These are phyloP conservation scores for Sindora glabra DNA, from an alignment of 306 rosid genomes.

Conservation along the genomic window DNA sequence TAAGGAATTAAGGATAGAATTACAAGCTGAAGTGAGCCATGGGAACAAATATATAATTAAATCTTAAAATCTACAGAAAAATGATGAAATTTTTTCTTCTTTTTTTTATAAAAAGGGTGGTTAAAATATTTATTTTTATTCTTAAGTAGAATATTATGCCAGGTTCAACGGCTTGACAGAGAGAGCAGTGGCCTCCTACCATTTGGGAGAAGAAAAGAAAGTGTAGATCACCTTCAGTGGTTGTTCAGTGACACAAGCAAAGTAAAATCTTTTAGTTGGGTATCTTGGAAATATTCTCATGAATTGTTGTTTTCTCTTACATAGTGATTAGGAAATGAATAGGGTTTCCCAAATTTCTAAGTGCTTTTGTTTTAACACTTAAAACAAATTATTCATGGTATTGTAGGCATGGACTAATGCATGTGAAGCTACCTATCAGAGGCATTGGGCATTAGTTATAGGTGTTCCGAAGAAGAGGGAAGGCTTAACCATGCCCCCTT, in stretches of 20 bases:
- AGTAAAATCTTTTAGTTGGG: conserved; percentile 58
- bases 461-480: conserved; percentile 81
- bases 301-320: background rate
- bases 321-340: conserved; percentile 1
- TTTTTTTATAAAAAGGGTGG: no score
- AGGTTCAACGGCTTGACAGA: conserved; percentile 95
- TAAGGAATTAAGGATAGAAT: no score
- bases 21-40: no score
- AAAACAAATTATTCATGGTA: background rate
- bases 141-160: background rate
- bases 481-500: conserved; percentile 76
- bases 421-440: conserved; percentile 64
- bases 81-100: no score
- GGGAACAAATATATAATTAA: no score
- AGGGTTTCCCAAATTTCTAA: background rate
- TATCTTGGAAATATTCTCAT: conserved; percentile 11
- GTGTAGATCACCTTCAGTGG: conserved; percentile 64
- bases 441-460: conserved; percentile 89
- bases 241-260: conserved; percentile 49
- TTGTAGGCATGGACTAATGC: conserved; percentile 78
- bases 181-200: conserved; percentile 81
- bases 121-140: background rate
- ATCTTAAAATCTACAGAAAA: no score
- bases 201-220: conserved; percentile 81
- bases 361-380: background rate